These are phyloP conservation scores for Magnusiomyces ingens DNA, from an alignment of 1,139 yeast species.

Conservation along the genomic window DNA sequence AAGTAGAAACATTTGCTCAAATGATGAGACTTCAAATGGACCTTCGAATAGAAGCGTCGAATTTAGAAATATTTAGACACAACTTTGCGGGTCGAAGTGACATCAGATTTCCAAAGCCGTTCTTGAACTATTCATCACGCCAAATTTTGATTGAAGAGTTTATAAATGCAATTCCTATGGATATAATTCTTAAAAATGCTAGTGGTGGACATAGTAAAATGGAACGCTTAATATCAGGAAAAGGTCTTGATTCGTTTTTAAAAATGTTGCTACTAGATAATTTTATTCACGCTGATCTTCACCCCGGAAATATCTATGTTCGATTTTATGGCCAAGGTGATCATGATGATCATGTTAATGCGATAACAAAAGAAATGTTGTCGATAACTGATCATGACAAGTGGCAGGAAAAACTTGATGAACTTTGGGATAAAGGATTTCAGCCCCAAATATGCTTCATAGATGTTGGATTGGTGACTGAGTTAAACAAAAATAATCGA, in stretches of 20 bases:
- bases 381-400: constrained; percentile 36
- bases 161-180: constrained; percentile 78
- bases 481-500: constrained; percentile 68
- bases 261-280: constrained; percentile 90
- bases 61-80: constrained; percentile 59
- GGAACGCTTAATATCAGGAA: constrained; percentile 74
- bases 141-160: constrained; percentile 81
- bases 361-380: constrained; percentile 32
- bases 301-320: constrained; percentile 91
- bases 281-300: constrained; percentile 92
- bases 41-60: constrained; percentile 79
- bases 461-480: constrained; percentile 91
- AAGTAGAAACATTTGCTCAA: constrained; percentile 78
- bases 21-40: constrained; percentile 89
- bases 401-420: constrained; percentile 47
- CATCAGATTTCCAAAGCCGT: constrained; percentile 78
- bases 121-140: constrained; percentile 56
- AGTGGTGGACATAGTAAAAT: constrained; percentile 43
- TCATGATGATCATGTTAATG: constrained; percentile 1
- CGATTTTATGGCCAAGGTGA: constrained; percentile 47
- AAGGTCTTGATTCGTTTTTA: constrained; percentile 82
- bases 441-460: constrained; percentile 85
- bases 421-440: constrained; percentile 54
- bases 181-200: constrained; percentile 47
- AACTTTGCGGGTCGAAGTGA: constrained; percentile 52